A percentile compares a stretch with the other conserved stretches of the same genome.
phyloP scores from a whole-genome alignment of 2,329 filamentous ascomycete species.

The Diaporthe capsici region DNA sequence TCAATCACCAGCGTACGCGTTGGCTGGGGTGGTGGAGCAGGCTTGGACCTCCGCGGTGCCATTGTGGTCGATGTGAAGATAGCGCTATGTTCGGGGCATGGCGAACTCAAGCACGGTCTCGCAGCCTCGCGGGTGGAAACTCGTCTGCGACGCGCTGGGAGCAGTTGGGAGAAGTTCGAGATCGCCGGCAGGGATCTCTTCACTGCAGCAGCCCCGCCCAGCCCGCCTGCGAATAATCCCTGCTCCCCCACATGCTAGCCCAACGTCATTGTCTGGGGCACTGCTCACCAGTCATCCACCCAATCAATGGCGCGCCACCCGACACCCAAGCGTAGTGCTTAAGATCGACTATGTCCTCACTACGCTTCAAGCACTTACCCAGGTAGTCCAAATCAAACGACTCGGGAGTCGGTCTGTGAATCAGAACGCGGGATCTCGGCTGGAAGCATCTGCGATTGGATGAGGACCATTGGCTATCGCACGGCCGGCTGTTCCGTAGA shows the following conservation, averaged over 20 bases:
- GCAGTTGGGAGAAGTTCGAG: not conserved
- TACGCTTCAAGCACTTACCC: constrained; percentile 2
- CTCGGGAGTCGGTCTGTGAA: constrained; percentile 2
- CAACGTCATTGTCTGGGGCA: not conserved
- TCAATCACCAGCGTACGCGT: constrained; percentile 86
- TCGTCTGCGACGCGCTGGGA: not conserved
- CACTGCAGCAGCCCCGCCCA: not conserved
- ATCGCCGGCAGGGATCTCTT: constrained; percentile 13
- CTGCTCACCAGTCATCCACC: not conserved
- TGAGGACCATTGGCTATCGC: not conserved
- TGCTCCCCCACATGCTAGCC: not conserved
- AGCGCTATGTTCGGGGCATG: not conserved
- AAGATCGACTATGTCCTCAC: not conserved
- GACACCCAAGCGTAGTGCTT: not conserved
- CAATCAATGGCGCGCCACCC: not conserved
- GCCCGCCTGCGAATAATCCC: not conserved
- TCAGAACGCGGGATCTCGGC: not conserved
- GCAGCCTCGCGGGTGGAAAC: not conserved
- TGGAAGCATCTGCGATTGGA: constrained; percentile 11
- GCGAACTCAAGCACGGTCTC: not conserved
- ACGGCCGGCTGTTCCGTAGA: not conserved
- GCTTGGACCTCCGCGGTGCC: constrained; percentile 63
- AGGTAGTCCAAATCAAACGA: not conserved
- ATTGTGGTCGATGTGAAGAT: constrained; percentile 15
- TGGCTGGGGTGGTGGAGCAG: constrained; percentile 66